Evolutionary conservation across 1,284 basidiomycete species (phyloP).

Genomic region (Apiotrichum sp.): DNA sequence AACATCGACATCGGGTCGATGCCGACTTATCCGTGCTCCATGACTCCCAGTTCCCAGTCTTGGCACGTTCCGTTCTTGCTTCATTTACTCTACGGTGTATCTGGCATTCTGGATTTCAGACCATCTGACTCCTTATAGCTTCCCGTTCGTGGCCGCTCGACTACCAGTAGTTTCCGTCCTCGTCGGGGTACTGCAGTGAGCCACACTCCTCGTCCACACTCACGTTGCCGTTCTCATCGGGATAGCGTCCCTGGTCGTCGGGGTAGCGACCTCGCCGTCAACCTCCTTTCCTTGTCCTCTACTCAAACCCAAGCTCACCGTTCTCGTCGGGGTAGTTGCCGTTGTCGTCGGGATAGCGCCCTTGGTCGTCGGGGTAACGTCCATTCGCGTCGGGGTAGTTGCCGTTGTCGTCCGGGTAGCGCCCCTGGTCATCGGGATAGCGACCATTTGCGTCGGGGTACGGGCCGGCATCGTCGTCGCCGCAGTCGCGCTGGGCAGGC

Average conservation of each 20-base stretch:
- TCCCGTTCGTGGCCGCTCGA: neutral
- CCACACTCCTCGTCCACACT: neutral
- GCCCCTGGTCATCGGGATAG: neutral
- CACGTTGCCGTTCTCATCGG: conserved; percentile 3
- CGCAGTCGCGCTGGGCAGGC: neutral
- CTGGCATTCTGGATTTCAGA: too few relatives aligned
- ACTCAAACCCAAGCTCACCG: neutral
- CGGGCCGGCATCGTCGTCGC: neutral
- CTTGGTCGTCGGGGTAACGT: neutral
- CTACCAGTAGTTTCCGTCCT: neutral
- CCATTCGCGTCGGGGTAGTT: conserved; percentile 3
- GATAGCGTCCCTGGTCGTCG: neutral
- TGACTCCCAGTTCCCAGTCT: too few relatives aligned
- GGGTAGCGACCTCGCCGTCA: too few relatives aligned
- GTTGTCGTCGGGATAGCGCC: conserved; percentile 3
- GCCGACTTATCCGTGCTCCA: too few relatives aligned
- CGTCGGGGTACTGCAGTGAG: neutral
- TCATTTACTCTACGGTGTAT: too few relatives aligned
- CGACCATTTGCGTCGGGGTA: neutral
- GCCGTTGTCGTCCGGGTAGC: neutral
- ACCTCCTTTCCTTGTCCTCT: too few relatives aligned
- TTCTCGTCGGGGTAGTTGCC: neutral
- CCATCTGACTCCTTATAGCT: too few relatives aligned
- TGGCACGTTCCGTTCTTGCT: too few relatives aligned
- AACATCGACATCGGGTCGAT: too few relatives aligned